Percentiles rank a stretch among this genome's conserved stretches.
Conservation (phyloP, 768 basidiomycete genomes). For the Russula earlei region DNA sequence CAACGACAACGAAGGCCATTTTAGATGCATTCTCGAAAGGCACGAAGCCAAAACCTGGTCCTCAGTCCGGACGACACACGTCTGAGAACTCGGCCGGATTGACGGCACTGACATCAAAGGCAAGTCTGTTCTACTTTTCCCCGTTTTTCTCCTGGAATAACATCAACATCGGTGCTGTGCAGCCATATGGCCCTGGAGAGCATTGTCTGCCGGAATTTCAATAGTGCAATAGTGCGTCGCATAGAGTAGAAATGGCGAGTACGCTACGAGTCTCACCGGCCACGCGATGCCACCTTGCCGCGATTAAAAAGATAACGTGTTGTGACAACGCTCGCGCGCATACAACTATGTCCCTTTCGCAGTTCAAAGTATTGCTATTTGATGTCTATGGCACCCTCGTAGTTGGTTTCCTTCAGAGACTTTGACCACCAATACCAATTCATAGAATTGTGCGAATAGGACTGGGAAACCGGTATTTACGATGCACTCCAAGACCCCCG, state of each 20-base stretch:
- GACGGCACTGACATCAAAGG: conserved; percentile 71
- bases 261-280: too few relatives aligned
- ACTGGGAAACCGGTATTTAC: conserved; percentile 69
- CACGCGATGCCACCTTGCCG: not conserved
- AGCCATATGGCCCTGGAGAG: conserved; percentile 95
- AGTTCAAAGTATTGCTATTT: conserved; percentile 47
- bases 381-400: conserved; percentile 73
- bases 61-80: conserved; percentile 77
- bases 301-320: too few relatives aligned
- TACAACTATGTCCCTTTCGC: conserved; percentile 19
- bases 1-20: conserved; percentile 67
- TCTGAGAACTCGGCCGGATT: conserved; percentile 92
- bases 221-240: conserved; percentile 38
- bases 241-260: not conserved
- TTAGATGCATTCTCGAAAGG: conserved; percentile 73
- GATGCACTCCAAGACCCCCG: conserved; percentile 44
- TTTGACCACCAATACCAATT: not conserved
- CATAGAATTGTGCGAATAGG: conserved; percentile 21
- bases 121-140: conserved; percentile 24
- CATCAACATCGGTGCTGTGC: not conserved
- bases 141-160: conserved; percentile 12
- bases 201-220: conserved; percentile 79
- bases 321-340: not conserved
- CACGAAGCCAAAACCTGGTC: conserved; percentile 85
- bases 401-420: conserved; percentile 24